phyloP scores from a whole-genome alignment of 345 rosid species.

The Heritiera fomes region DNA sequence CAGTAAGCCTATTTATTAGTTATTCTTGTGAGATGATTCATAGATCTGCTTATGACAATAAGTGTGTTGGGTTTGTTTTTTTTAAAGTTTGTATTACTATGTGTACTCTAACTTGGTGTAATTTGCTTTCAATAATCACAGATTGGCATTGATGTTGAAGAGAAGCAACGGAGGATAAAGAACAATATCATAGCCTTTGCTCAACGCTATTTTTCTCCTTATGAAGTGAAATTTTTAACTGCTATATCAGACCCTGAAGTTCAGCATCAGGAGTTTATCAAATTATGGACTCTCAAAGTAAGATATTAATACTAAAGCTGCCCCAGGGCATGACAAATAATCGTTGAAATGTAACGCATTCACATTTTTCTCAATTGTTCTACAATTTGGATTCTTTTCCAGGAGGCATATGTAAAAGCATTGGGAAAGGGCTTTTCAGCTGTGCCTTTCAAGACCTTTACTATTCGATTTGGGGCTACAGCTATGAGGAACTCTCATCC shows the following conservation, averaged over 20 bases:
- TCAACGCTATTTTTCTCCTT: constrained; percentile 56
- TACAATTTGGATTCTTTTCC: constrained; percentile 22
- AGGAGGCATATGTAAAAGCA: constrained; percentile 95
- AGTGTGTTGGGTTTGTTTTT: not conserved
- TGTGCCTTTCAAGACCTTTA: constrained; percentile 78
- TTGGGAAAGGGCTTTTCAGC: constrained; percentile 85
- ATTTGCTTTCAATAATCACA: constrained; percentile 28
- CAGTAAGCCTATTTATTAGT: constrained; percentile 37
- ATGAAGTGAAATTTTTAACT: constrained; percentile 59
- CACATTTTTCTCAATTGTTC: not conserved
- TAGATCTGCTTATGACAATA: not conserved
- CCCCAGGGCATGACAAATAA: not conserved
- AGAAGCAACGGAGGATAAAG: constrained; percentile 60
- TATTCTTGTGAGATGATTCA: not conserved
- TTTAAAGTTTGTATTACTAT: not conserved
- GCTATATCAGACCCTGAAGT: constrained; percentile 57
- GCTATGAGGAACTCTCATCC: constrained; percentile 30
- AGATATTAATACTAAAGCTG: constrained; percentile 4
- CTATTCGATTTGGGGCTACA: constrained; percentile 39
- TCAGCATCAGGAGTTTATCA: constrained; percentile 69
- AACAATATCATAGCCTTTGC: constrained; percentile 57
- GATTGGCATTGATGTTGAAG: constrained; percentile 92
- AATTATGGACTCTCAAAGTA: constrained; percentile 93
- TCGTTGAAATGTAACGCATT: not conserved
- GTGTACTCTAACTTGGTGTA: not conserved